Conservation (phyloP, 176 grass and related monocot species). For the Bolboschoenus planiculmis region DNA sequence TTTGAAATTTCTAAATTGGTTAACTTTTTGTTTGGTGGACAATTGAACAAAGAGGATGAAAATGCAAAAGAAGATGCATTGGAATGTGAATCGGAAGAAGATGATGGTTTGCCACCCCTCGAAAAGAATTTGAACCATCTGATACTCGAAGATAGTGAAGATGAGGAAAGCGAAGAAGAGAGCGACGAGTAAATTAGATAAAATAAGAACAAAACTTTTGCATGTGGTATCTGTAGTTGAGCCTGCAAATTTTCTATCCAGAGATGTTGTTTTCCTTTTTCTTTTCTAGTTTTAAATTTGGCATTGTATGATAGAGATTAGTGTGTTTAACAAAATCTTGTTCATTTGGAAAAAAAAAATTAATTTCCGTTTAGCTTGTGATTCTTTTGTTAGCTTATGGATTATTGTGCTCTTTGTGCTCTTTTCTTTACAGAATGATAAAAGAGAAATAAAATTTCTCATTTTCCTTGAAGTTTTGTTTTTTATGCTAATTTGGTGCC, state of each 20-base stretch:
- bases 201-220: background rate
- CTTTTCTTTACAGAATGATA: background rate
- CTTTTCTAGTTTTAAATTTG: background rate
- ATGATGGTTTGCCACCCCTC: slow-evolving; percentile 69
- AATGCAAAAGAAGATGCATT: slow-evolving; percentile 29
- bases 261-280: background rate
- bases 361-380: background rate
- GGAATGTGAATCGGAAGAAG: slow-evolving; percentile 46
- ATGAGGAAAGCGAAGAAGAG: slow-evolving; percentile 41
- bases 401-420: background rate
- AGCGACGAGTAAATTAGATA: slow-evolving; percentile 30
- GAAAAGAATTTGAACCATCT: slow-evolving; percentile 89
- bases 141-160: slow-evolving; percentile 36
- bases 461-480: background rate
- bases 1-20: background rate
- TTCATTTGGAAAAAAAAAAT: background rate
- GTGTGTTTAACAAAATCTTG: background rate
- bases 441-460: background rate
- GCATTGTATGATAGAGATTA: background rate
- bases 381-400: background rate
- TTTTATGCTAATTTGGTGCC: background rate
- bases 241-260: background rate
- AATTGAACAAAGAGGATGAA: background rate
- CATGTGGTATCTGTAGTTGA: background rate
- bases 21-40: slow-evolving; percentile 10